Base-by-base conservation (phyloP, 345 rosid genomes). In the Viola odorata region DNA sequence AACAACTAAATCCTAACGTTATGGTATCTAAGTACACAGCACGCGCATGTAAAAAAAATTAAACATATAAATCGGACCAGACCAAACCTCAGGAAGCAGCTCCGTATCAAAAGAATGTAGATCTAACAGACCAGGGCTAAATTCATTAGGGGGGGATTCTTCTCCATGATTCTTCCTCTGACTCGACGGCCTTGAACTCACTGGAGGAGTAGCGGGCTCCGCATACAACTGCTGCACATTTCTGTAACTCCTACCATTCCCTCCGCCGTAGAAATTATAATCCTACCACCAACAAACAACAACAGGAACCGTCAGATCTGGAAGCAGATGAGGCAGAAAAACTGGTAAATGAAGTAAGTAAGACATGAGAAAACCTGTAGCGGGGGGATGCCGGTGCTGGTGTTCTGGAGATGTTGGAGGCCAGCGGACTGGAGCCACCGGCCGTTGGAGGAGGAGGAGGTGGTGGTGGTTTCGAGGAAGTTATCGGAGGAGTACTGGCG, bases 121-220 rank as follows among this genome's bases (percentile, higher is more conserved):
- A 88, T 94, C 99, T 58, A 94, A 74, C 14, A 94, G 96, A 4
- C 99, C 99, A 5, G 99, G 99, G 74, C 99, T 94, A 70, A 86
- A 84, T 73, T 90, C 99, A 68, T 59, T 79, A 23, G 32, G 32
- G 12, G 89, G 83, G 0, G 13, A 47, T n/a, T 47, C 50, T 12
- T 85, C 91, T 60, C 83, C 99, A 6, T 79, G 81, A 60, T 80
- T 86, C 81, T 80, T 90, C 69, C 85, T 74, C 74, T 79, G 95
- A 71, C 64, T 77, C 0, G 83, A 78, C 0, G 78, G 77, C 66
- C 84, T 74, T 7, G 95, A 77, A 78, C 82, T 78, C 58, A 78
- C 81, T 17, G 91, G 97, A 71, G 97, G 97, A 5, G 89, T 81
- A 1, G 79, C 79, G 13, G 96, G 92, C 64, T 90, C 99, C 3